Evolutionary conservation across 495 filamentous ascomycete genomes (phyloP), one percentile per base, ranked within the genome.

Genomic region (Podospora conica): DNA sequence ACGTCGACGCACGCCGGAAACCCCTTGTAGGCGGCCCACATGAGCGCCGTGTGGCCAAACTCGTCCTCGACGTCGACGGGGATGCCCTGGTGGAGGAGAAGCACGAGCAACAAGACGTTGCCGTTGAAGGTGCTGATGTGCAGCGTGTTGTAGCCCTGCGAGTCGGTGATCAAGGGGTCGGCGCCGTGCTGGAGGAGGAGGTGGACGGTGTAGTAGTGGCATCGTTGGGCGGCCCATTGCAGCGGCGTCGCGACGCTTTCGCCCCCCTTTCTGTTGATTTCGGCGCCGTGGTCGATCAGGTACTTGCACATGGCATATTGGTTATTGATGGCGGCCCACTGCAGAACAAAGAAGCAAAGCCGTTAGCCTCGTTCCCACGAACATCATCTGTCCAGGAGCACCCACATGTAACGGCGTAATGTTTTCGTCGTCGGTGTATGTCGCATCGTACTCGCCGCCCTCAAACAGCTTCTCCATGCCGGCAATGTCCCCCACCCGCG

Each of bases 251-350:
- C 92, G 33, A 93, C 82, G 31, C 91, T 95, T 71, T 98, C 93
- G 70, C 95, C 95, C 70, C 95, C 95, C 78, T 94, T 94, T 65
- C 89, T 90, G 75, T 98, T 97, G 70, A 97, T 90, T 72, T 93
- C 88, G 73, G 93, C 95, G 68, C 95, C 95, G 62, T 84, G 83
- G 65, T 96, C 90, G 68, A 98, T 84, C 15, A 98, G 87, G 75
- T 95, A 96, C 76, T 95, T 93, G 84, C 94, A 97, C 81, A 96
- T 89, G 64, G 91, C 90, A 78, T 92, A 96, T 75, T 96, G 94
- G 75, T 97, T 97, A 79, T 98, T 97, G 77, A 98, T 97, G n/a
- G 95, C 92, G 18, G 95, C 95, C 95, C 95, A 98, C 94, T 98
- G 77, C 23, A 63, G 56, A 59, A 21, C 9, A 21, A 28, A 53